Conservation (phyloP, 2,329 filamentous ascomycete species). For the Neocucurbitaria cava region DNA sequence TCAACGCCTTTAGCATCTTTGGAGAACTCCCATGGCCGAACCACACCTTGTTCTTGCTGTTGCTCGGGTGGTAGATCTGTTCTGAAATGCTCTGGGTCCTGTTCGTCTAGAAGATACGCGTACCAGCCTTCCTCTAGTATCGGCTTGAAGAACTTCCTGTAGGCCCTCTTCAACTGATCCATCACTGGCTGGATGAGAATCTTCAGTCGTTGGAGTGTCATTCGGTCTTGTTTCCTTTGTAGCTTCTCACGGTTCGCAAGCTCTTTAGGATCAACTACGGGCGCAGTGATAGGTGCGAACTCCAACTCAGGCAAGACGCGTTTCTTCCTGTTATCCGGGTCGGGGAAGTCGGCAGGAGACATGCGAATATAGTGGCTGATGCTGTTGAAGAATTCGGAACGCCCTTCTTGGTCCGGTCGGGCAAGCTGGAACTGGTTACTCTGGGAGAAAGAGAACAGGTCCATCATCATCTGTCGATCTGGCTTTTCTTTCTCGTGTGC, state of each 20-base stretch:
- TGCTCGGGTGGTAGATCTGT: slow-evolving; percentile 66
- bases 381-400: slow-evolving; percentile 79
- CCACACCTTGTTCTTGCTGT: slow-evolving; percentile 60
- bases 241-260: slow-evolving; percentile 82
- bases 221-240: slow-evolving; percentile 81
- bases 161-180: slow-evolving; percentile 92
- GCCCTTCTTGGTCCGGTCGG: slow-evolving; percentile 70
- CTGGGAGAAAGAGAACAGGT: slow-evolving; percentile 85
- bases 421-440: slow-evolving; percentile 76
- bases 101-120: slow-evolving; percentile 83
- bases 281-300: slow-evolving; percentile 66
- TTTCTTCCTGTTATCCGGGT: slow-evolving; percentile 85
- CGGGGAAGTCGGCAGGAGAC: slow-evolving; percentile 83
- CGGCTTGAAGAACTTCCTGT: slow-evolving; percentile 84
- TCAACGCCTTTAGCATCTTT: slow-evolving; percentile 79
- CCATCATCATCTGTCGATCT: slow-evolving; percentile 69
- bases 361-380: slow-evolving; percentile 80
- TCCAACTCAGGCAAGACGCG: slow-evolving; percentile 79
- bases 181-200: slow-evolving; percentile 91
- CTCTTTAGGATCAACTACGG: slow-evolving; percentile 61
- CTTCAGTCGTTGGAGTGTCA: slow-evolving; percentile 86
- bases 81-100: slow-evolving; percentile 71
- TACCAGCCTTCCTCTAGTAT: slow-evolving; percentile 75
- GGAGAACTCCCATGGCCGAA: slow-evolving; percentile 79
- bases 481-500: slow-evolving; percentile 64